These are phyloP conservation scores for Boletus reticulatus DNA, from an alignment of 768 basidiomycete genomes.

Conservation along the genomic window DNA sequence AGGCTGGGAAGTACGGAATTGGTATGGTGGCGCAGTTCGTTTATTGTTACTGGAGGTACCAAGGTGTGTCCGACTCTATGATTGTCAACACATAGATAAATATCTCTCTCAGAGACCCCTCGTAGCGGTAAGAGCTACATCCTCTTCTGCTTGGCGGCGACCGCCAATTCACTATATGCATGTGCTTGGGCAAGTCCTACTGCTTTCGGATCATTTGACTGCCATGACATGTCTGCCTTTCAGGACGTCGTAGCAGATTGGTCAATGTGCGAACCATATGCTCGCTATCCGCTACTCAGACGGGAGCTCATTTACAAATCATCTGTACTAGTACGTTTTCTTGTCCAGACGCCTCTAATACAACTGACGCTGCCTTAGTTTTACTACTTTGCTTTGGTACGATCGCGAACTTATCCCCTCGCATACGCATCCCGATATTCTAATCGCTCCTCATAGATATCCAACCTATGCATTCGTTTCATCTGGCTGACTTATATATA, in stretches of 20 bases:
- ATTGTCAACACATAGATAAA: not conserved
- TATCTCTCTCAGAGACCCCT: conserved; percentile 27
- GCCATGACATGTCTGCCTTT: not conserved
- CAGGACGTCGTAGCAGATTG: conserved; percentile 92
- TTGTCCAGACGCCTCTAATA: not conserved
- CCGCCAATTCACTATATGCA: conserved; percentile 67
- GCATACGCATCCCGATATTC: not conserved
- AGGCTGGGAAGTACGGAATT: conserved; percentile 84
- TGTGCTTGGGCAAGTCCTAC: conserved; percentile 67
- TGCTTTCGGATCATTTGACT: not conserved
- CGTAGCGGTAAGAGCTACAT: conserved; percentile 54
- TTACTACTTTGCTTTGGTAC: conserved; percentile 82
- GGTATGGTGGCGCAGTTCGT: conserved; percentile 64
- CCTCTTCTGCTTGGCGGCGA: conserved; percentile 65
- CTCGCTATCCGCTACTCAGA: conserved; percentile 64
- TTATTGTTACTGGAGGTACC: conserved; percentile 78
- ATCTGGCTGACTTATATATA: conserved; percentile 81
- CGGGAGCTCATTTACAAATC: conserved; percentile 72
- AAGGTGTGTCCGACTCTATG: conserved; percentile 38
- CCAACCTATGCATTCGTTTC: conserved; percentile 77
- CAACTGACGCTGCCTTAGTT: conserved; percentile 36
- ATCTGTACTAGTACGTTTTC: conserved; percentile 48
- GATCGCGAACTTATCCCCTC: conserved; percentile 11
- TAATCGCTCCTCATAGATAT: conserved; percentile 41
- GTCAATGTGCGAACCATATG: conserved; percentile 68